phyloP scores from a whole-genome alignment of 2,329 filamentous ascomycete genomes.

The Lasiodiplodia sp. region DNA sequence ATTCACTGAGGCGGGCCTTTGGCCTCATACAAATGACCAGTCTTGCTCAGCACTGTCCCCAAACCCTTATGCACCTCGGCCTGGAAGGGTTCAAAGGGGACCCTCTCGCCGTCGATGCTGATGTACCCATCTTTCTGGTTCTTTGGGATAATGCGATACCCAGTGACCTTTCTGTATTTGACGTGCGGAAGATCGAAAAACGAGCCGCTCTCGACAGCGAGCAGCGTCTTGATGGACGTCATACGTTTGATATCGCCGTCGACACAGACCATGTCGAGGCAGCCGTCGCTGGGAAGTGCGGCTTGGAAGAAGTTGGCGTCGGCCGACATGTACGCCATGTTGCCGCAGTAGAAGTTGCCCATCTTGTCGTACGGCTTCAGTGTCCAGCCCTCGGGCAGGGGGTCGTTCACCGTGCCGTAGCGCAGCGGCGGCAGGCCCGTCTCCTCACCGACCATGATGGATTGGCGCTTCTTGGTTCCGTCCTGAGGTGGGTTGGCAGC shows the following conservation, averaged over 20 bases:
- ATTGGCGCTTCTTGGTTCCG: conserved; percentile 36
- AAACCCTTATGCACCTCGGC: conserved; percentile 84
- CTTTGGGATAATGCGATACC: conserved; percentile 82
- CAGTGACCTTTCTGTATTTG: conserved; percentile 83
- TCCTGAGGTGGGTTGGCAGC: conserved; percentile 35
- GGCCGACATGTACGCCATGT: conserved; percentile 91
- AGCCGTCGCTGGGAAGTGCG: conserved; percentile 81
- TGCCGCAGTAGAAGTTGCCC: conserved; percentile 93
- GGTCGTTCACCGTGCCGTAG: conserved; percentile 81
- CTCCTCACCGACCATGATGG: conserved; percentile 13
- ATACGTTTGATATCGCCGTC: conserved; percentile 75
- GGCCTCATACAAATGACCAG: conserved; percentile 73
- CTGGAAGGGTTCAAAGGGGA: conserved; percentile 90
- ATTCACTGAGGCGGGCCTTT: conserved; percentile 30
- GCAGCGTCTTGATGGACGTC: conserved; percentile 73
- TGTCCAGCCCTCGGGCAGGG: conserved; percentile 80
- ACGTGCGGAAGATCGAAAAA: conserved; percentile 84
- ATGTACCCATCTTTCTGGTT: conserved; percentile 79
- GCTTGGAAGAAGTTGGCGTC: conserved; percentile 88
- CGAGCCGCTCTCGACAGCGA: conserved; percentile 73
- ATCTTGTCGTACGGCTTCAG: conserved; percentile 76
- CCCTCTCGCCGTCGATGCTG: conserved; percentile 88
- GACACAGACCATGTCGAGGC: conserved; percentile 83
- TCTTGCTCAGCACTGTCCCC: conserved; percentile 83
- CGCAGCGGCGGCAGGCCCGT: conserved; percentile 71